A percentile compares a stretch with the other conserved stretches of the same genome.
Evolutionary conservation across 2,329 filamentous ascomycete species (phyloP).

Genomic region (Fusarium pilosicola): DNA sequence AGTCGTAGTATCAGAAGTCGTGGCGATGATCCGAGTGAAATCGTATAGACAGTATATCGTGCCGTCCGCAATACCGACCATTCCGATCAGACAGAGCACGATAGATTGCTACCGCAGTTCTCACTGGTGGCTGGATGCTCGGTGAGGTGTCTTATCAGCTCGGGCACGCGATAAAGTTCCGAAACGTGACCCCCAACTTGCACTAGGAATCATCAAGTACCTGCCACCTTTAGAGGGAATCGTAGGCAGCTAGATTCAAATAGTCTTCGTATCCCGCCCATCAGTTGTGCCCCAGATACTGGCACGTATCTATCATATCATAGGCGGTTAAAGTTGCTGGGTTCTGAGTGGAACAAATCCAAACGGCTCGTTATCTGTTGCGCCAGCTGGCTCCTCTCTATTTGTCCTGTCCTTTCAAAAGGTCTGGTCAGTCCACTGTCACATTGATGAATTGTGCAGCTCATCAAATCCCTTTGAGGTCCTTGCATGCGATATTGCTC

Average conservation of each 20-base stretch:
- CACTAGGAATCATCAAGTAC: slow-evolving; percentile 14
- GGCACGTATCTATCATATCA: slow-evolving; percentile 26
- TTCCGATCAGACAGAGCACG: neutral
- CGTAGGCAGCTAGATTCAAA: neutral
- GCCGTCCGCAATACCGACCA: neutral
- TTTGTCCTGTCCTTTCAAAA: slow-evolving; percentile 29
- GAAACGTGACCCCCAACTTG: slow-evolving; percentile 16
- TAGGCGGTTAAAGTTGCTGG: slow-evolving; percentile 17
- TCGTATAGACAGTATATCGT: neutral
- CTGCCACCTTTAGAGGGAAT: slow-evolving; percentile 11
- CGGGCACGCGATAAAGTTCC: slow-evolving; percentile 26
- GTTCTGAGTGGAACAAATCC: slow-evolving; percentile 35
- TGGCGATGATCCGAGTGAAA: neutral
- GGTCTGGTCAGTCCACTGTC: slow-evolving; percentile 18
- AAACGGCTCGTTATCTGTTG: slow-evolving; percentile 23
- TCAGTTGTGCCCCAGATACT: slow-evolving; percentile 12
- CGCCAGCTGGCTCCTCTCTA: slow-evolving; percentile 40
- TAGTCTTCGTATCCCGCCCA: slow-evolving; percentile 16
- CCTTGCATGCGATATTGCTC: slow-evolving; percentile 27
- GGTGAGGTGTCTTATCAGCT: slow-evolving; percentile 30
- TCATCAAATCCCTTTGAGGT: slow-evolving; percentile 22
- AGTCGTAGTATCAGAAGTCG: neutral
- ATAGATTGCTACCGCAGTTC: slow-evolving; percentile 13
- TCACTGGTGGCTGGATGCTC: slow-evolving; percentile 17
- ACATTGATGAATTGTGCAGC: slow-evolving; percentile 13